These are phyloP conservation scores for Prosopis cineraria DNA, from an alignment of 306 rosid species.

Conservation along the genomic window DNA sequence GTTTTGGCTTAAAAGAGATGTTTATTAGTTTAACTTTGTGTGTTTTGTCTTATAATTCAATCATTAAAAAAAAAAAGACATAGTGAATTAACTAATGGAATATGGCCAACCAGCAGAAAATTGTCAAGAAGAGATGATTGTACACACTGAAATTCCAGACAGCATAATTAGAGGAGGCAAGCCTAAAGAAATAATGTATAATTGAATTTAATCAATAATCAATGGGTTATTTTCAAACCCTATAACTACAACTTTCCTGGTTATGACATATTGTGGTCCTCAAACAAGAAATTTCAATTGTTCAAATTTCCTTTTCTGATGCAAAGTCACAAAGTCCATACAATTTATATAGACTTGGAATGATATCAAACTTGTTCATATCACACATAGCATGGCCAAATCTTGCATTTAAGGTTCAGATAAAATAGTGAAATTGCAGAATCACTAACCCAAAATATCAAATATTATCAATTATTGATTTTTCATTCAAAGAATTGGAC, in stretches of 20 bases:
- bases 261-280: conserved; percentile 44
- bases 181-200: conserved; percentile 12
- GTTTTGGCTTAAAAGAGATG: too few species aligned
- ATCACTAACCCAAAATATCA: background rate
- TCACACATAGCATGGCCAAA: conserved; percentile 31
- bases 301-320: conserved; percentile 36
- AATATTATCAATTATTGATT: background rate
- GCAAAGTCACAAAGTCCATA: conserved; percentile 26
- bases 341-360: conserved; percentile 5
- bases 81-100: too few species aligned
- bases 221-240: conserved; percentile 34
- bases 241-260: conserved; percentile 14
- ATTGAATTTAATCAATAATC: conserved; percentile 32
- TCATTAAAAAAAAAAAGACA: too few species aligned
- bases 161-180: conserved; percentile 27
- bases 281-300: conserved; percentile 32
- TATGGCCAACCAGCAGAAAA: too few species aligned
- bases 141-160: conserved; percentile 19
- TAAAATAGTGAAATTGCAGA: background rate
- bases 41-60: too few species aligned
- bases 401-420: conserved; percentile 22
- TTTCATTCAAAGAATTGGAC: background rate
- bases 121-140: conserved; percentile 32
- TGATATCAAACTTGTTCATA: conserved; percentile 21
- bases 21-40: too few species aligned